Conservation (phyloP, 2,329 filamentous ascomycete species). For the Elsinoe batatas region DNA sequence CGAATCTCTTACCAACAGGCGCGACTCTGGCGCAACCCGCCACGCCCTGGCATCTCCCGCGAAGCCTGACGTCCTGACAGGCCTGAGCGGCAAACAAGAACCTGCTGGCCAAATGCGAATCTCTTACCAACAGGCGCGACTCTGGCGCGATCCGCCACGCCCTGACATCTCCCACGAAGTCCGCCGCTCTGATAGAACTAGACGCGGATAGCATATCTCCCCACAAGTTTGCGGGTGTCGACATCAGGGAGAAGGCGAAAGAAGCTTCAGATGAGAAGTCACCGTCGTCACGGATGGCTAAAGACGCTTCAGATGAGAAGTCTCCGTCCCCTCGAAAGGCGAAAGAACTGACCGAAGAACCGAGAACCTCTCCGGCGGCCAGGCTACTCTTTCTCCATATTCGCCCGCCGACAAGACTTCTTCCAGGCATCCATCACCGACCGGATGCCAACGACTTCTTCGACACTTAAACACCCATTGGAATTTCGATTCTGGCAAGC, state of each 20-base stretch:
- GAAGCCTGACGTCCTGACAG: conserved; percentile 31
- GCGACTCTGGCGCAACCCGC: conserved; percentile 38
- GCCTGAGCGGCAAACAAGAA: conserved; percentile 37
- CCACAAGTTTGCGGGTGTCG: conserved; percentile 18
- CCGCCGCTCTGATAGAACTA: conserved; percentile 34
- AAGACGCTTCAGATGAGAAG: no score
- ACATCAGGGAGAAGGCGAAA: background rate
- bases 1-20: conserved; percentile 36
- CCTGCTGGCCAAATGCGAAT: conserved; percentile 31
- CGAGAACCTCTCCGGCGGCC: no score
- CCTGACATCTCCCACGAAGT: conserved; percentile 35
- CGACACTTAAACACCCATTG: no score
- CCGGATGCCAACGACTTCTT: no score
- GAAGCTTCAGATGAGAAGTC: background rate
- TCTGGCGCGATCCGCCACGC: conserved; percentile 38
- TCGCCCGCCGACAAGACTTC: no score
- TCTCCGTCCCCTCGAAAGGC: no score
- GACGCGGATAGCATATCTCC: conserved; percentile 40
- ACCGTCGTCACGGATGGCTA: conserved; percentile 11
- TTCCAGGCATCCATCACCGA: no score
- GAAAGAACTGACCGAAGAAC: conserved; percentile 10
- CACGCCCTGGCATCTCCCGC: conserved; percentile 38
- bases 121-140: conserved; percentile 37
- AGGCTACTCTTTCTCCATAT: no score
- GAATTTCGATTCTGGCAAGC: no score